Conservation (phyloP, 1,139 yeast species). For the Candida pseudoviswanathii region DNA sequence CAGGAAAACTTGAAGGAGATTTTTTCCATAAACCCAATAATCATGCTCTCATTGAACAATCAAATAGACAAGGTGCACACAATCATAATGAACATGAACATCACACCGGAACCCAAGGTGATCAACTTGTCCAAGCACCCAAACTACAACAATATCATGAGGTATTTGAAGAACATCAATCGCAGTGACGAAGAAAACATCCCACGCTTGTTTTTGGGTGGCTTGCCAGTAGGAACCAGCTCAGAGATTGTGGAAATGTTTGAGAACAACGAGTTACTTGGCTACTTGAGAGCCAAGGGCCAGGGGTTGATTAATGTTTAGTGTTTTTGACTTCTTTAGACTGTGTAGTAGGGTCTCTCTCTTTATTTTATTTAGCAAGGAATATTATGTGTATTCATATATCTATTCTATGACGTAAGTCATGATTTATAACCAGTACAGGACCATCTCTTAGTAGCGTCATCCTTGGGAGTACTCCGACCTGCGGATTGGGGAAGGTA, state of each 20-base stretch:
- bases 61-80: slow-evolving; percentile 20
- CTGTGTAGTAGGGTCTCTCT: not conserved
- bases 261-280: slow-evolving; percentile 22
- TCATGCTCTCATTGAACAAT: slow-evolving; percentile 22
- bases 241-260: slow-evolving; percentile 25
- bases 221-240: slow-evolving; percentile 32
- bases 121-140: slow-evolving; percentile 37
- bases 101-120: slow-evolving; percentile 36
- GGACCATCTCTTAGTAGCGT: no score
- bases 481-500: no score
- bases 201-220: slow-evolving; percentile 37
- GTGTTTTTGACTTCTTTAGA: not conserved
- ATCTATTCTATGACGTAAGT: not conserved
- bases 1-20: slow-evolving; percentile 32
- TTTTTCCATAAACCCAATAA: slow-evolving; percentile 30
- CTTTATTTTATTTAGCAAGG: not conserved
- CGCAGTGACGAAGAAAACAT: slow-evolving; percentile 21
- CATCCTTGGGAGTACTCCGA: no score
- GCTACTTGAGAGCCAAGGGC: slow-evolving; percentile 27
- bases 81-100: slow-evolving; percentile 24
- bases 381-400: no score
- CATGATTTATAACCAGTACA: no score
- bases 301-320: slow-evolving; percentile 27
- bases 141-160: slow-evolving; percentile 25
- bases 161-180: slow-evolving; percentile 25